phyloP scores from a whole-genome alignment of 495 filamentous ascomycete genomes.

The Trichoderma asperelloides region DNA sequence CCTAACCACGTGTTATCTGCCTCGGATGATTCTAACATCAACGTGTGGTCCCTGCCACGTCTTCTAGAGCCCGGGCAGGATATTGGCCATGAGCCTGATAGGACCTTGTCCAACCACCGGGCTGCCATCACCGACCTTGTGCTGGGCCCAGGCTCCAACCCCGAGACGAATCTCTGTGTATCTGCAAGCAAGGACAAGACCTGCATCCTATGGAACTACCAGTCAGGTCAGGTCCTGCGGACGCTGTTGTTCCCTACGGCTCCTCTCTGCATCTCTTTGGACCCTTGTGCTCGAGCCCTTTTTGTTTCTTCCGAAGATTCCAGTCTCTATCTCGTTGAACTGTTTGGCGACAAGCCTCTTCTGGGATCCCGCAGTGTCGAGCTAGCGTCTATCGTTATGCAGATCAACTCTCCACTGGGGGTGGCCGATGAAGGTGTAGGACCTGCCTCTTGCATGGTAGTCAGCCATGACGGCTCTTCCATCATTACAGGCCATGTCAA shows the following conservation, averaged over 20 bases:
- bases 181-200: slow-evolving; percentile 74
- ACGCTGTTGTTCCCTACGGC: slow-evolving; percentile 69
- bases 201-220: slow-evolving; percentile 83
- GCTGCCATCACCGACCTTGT: slow-evolving; percentile 65
- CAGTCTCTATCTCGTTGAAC: slow-evolving; percentile 68
- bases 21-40: slow-evolving; percentile 78
- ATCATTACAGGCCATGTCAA: slow-evolving; percentile 73
- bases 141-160: slow-evolving; percentile 55
- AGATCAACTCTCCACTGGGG: slow-evolving; percentile 53
- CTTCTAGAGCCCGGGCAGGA: slow-evolving; percentile 54
- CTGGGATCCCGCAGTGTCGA: slow-evolving; percentile 50
- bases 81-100: slow-evolving; percentile 44
- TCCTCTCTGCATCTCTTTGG: slow-evolving; percentile 64
- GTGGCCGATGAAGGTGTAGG: slow-evolving; percentile 52
- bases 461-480: slow-evolving; percentile 75
- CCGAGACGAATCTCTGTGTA: slow-evolving; percentile 61
- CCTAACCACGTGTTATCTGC: slow-evolving; percentile 77
- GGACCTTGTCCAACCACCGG: slow-evolving; percentile 69
- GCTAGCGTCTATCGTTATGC: slow-evolving; percentile 37
- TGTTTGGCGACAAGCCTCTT: slow-evolving; percentile 53
- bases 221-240: slow-evolving; percentile 61
- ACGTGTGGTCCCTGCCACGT: slow-evolving; percentile 75
- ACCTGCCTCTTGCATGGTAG: slow-evolving; percentile 48
- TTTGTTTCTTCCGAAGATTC: slow-evolving; percentile 81
- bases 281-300: slow-evolving; percentile 74